Percentiles rank a stretch among this genome's conserved stretches.
These are phyloP conservation scores for Aspergillus fumigatiaffinis DNA, from an alignment of 2,329 filamentous ascomycete genomes.

Conservation along the genomic window DNA sequence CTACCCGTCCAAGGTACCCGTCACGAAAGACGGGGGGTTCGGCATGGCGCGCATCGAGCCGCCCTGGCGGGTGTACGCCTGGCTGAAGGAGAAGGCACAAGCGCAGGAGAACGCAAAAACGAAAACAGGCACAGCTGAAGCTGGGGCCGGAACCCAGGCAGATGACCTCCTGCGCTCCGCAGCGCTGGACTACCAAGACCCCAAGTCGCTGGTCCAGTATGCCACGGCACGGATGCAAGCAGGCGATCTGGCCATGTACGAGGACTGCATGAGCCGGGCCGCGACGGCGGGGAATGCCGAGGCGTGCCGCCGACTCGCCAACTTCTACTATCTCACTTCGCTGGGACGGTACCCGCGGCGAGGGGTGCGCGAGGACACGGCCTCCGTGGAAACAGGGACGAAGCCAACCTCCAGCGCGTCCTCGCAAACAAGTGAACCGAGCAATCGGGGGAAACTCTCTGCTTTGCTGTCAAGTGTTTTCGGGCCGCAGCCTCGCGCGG, in stretches of 20 bases:
- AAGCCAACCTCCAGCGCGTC: not conserved
- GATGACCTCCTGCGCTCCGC: constrained; percentile 17
- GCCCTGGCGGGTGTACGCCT: constrained; percentile 28
- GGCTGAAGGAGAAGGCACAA: constrained; percentile 10
- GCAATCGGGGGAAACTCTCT: not conserved
- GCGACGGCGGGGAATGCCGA: constrained; percentile 25
- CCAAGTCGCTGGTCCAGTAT: constrained; percentile 23
- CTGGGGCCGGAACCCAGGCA: constrained; percentile 5
- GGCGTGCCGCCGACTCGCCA: constrained; percentile 32
- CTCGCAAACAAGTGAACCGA: not conserved
- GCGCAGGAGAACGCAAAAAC: not conserved
- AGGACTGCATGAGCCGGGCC: constrained; percentile 32
- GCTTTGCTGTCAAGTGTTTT: constrained; percentile 13
- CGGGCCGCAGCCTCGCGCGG: constrained; percentile 12
- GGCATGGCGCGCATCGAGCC: constrained; percentile 12
- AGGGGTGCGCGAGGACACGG: constrained; percentile 11
- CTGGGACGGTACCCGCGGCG: constrained; percentile 21
- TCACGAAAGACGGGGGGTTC: not conserved
- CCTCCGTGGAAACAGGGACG: not conserved
- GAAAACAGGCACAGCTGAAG: too few species aligned
- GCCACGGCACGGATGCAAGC: constrained; percentile 22
- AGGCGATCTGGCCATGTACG: constrained; percentile 27
- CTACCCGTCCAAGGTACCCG: constrained; percentile 9
- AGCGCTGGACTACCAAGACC: constrained; percentile 30
- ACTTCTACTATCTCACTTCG: constrained; percentile 35